phyloP scores from a whole-genome alignment of 2,329 filamentous ascomycete genomes.

The Penicillium sp. region DNA sequence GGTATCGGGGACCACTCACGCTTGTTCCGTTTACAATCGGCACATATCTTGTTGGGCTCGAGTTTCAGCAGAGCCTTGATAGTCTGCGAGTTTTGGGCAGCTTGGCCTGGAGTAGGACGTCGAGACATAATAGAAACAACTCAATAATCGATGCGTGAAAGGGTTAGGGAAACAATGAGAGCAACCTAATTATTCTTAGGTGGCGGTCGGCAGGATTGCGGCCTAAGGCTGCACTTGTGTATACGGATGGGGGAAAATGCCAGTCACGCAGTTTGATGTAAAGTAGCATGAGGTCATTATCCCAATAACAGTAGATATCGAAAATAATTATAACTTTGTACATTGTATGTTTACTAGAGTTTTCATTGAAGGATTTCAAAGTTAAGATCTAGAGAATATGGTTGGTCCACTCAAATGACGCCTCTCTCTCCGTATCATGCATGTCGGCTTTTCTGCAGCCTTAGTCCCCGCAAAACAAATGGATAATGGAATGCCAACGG shows the following conservation, averaged over 20 bases:
- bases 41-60: constrained; percentile 92
- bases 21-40: constrained; percentile 98
- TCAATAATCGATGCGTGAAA: constrained; percentile 11
- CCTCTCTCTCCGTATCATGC: constrained; percentile 3
- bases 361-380: neutral
- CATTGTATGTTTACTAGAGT: neutral
- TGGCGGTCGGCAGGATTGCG: constrained; percentile 28
- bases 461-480: constrained; percentile 3
- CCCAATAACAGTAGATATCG: neutral
- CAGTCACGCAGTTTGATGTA: constrained; percentile 21
- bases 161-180: constrained; percentile 19
- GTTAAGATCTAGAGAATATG: neutral
- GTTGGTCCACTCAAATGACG: constrained; percentile 7
- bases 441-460: constrained; percentile 2
- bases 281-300: neutral
- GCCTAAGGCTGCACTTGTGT: constrained; percentile 25
- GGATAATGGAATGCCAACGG: neutral
- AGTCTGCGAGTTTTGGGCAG: constrained; percentile 87
- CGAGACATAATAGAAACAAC: constrained; percentile 35
- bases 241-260: constrained; percentile 23
- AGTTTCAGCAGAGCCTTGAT: constrained; percentile 95
- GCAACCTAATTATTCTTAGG: constrained; percentile 25
- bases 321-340: neutral
- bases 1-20: constrained; percentile 55
- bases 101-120: constrained; percentile 72